Evolutionary conservation across 2,329 filamentous ascomycete genomes (phyloP), one percentile per base, ranked within the genome.

Genomic region (Xylaria sp.): DNA sequence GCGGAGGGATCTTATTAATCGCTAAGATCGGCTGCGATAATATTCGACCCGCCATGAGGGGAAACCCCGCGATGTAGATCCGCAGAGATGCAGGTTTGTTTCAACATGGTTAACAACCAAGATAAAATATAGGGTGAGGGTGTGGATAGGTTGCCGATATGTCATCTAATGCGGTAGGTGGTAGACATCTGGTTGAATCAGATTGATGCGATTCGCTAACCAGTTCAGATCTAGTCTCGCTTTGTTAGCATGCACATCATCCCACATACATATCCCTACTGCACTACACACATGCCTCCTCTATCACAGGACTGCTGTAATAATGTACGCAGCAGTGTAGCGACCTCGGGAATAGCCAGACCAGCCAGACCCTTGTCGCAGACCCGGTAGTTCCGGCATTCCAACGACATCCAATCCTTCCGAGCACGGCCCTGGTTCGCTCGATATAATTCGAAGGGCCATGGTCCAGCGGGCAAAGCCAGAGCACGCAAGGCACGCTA

Each of bases 401-500:
- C 61, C 29, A 65, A 65, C 57, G 53, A 55, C 63, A 51, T 63
- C 63, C 63, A 66, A 62, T 66, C 63, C 61, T 54, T 58, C 66
- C 58, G 58, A 55, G 47, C 63, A 63, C 66, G 66, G 53, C 53
- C 57, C 22, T 49, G 31, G 47, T 65, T 62, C 49, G 49, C 13
- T 63, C 25, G 53, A 61, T 68, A 27, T 54, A 42, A 65, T 66
- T 65, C 63, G 63, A 66, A 63, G 62, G 17, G 13, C 15, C n/a
- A n/a, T 27, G 29, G 27, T 25, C 60, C 25, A 33, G 17, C 61
- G 42, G 50, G 61, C 45, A 9, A 29, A 51, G 31, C 25, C 49
- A 55, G 44, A 67, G 68, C 68, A 69, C 68, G 62, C 65, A 63
- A 69, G 56, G 59, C 57, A 63, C 66, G 59, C 65, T 55, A 53